These are phyloP conservation scores for Isabelozyma heimii DNA, from an alignment of 805 yeast species.

Conservation along the genomic window DNA sequence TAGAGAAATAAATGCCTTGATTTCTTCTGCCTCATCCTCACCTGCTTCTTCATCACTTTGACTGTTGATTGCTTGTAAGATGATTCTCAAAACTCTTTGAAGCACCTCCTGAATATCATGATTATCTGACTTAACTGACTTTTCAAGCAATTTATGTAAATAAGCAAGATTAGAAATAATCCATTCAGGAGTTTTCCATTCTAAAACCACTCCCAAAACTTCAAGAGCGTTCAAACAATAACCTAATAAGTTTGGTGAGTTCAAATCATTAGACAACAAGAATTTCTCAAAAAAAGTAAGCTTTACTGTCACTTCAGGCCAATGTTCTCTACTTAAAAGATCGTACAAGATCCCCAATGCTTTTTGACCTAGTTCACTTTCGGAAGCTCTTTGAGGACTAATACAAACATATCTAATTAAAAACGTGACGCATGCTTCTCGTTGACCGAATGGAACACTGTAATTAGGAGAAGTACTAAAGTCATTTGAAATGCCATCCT, in stretches of 20 bases:
- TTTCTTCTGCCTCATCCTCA: conserved; percentile 60
- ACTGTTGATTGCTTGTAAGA: conserved; percentile 62
- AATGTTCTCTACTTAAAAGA: conserved; percentile 65
- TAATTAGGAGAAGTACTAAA: conserved; percentile 50
- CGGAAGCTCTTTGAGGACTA: conserved; percentile 80
- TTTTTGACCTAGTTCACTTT: conserved; percentile 75
- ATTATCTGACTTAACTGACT: conserved; percentile 76
- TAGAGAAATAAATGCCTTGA: conserved; percentile 57
- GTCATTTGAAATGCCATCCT: conserved; percentile 19
- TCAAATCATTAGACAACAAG: conserved; percentile 72
- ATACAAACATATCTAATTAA: conserved; percentile 85
- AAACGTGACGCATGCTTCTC: conserved; percentile 89
- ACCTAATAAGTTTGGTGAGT: conserved; percentile 64
- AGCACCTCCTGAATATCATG: conserved; percentile 84
- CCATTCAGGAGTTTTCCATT: conserved; percentile 78
- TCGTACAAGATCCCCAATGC: conserved; percentile 77
- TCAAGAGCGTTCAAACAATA: conserved; percentile 89
- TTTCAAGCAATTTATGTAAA: conserved; percentile 72
- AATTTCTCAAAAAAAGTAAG: conserved; percentile 86
- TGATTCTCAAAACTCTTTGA: conserved; percentile 68
- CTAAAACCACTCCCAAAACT: conserved; percentile 78
- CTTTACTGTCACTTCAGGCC: conserved; percentile 90
- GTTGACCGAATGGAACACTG: conserved; percentile 68
- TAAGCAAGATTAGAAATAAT: conserved; percentile 66
- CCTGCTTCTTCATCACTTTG: conserved; percentile 40